phyloP scores from a whole-genome alignment of 306 rosid species.

The Trifolium dubium region DNA sequence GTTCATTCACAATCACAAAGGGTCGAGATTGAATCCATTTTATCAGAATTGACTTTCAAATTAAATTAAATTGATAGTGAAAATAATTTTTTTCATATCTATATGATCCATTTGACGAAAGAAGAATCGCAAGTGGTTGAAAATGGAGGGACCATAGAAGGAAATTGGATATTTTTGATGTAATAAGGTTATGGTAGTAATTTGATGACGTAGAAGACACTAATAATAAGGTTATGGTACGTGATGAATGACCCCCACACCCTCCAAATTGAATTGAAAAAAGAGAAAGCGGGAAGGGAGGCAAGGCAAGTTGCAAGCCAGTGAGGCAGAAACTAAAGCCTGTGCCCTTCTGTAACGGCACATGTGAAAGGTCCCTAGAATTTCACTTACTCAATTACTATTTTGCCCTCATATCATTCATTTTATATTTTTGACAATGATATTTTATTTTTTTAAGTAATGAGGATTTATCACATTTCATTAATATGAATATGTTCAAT shows the following conservation, averaged over 20 bases:
- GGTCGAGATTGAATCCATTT: no score
- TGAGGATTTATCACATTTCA: no score
- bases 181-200: conserved; percentile 45
- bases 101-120: background rate
- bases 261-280: conserved; percentile 43
- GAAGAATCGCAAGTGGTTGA: background rate
- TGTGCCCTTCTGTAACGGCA: conserved; percentile 76
- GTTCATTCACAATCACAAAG: no score
- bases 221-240: conserved; percentile 21
- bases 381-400: conserved; percentile 43
- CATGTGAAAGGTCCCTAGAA: conserved; percentile 74
- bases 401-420: conserved; percentile 39
- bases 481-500: no score
- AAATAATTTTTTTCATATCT: no score
- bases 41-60: no score
- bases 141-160: background rate
- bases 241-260: conserved; percentile 7
- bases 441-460: no score
- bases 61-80: no score
- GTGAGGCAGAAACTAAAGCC: conserved; percentile 58
- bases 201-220: conserved; percentile 26
- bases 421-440: no score
- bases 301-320: conserved; percentile 62
- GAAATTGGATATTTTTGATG: conserved; percentile 27
- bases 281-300: conserved; percentile 54